Evolutionary conservation across 1,284 basidiomycete species (phyloP).

Genomic region (Neolentinus lepideus): DNA sequence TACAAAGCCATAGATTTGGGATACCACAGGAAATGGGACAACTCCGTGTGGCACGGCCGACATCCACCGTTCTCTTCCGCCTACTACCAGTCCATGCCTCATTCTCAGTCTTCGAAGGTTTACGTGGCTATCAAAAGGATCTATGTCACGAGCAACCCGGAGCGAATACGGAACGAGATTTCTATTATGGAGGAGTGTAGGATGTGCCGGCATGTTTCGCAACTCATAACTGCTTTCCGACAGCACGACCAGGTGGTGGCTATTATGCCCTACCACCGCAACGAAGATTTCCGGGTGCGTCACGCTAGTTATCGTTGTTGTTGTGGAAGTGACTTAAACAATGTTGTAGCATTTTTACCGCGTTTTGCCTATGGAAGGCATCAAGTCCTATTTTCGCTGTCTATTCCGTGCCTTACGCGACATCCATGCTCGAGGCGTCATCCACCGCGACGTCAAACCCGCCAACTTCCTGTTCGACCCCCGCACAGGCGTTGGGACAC

Average conservation of each 20-base stretch:
- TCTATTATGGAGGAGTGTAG: constrained; percentile 85
- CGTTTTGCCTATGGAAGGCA: constrained; percentile 60
- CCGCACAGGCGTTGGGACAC: constrained; percentile 73
- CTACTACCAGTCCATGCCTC: constrained; percentile 45
- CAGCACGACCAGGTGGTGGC: constrained; percentile 90
- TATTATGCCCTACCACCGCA: constrained; percentile 90
- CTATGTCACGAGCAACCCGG: constrained; percentile 92
- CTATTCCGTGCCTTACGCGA: constrained; percentile 89
- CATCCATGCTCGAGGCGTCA: constrained; percentile 83
- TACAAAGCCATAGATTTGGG: constrained; percentile 91
- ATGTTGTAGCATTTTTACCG: constrained; percentile 65
- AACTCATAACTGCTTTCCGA: constrained; percentile 93
- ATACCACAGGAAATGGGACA: constrained; percentile 76
- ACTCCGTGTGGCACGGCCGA: constrained; percentile 69
- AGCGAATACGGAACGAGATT: constrained; percentile 92
- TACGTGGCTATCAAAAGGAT: constrained; percentile 97
- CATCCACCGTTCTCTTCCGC: constrained; percentile 56
- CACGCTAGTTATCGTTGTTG: constrained; percentile 1
- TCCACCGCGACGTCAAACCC: constrained; percentile 98
- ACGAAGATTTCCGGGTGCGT: constrained; percentile 88
- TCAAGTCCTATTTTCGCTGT: constrained; percentile 87
- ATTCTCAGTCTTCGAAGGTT: constrained; percentile 40
- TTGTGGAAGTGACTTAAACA: constrained; percentile 7
- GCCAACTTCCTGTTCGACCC: constrained; percentile 97
- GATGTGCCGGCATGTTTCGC: constrained; percentile 80